Evolutionary conservation across 2,329 filamentous ascomycete species (phyloP), one percentile per base, ranked within the genome.

Genomic region (Geosmithia morbida): DNA sequence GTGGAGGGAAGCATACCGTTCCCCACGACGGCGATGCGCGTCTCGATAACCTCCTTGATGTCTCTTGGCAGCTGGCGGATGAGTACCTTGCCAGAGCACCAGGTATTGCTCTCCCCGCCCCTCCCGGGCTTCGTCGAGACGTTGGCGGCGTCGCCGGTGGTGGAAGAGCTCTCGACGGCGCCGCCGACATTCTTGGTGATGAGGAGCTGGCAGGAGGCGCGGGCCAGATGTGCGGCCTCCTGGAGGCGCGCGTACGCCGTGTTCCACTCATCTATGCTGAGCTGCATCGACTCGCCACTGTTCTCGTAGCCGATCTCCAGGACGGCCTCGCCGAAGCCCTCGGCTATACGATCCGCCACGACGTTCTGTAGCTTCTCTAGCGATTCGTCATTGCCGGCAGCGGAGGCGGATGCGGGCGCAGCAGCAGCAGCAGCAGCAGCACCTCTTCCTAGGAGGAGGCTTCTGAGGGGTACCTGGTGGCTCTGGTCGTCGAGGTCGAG

Each of bases 261-360:
- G 29, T 84, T 74, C 86, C 89, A 97, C 55, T 95, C 78, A 5
- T 77, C 71, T 52, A 78, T 74, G 2, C 73, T 77, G 52, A 98
- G 75, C 7, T 71, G 74, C 85, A 96, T 92, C 7, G 82, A 77
- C 46, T 95, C 87, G 42, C 87, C 87, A 60, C 81, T 89, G 59
- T 94, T 85, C 66, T 98, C 90, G 50, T 90, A 81, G 1, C 92
- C 92, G 16, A 98, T 70, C 56, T 98, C 92, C 57, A 98, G 92
- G 48, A 98, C 72, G 0, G 83, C 81, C 70, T 98, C 92, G 48
- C 88, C 88, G 55, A 88, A 80, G 2, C 89, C 89, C 61, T 96
- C 89, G 3, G 79, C 76, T 51, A 96, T 66, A 48, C 89, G 77
- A 40, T 75, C 71, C 46, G 79, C 70, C 20, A 97, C 57, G 26